Evolutionary conservation across 371 early-diverging fungal genomes (phyloP), one percentile per base, ranked within the genome.

Genomic region (Capniomyces stellatus): DNA sequence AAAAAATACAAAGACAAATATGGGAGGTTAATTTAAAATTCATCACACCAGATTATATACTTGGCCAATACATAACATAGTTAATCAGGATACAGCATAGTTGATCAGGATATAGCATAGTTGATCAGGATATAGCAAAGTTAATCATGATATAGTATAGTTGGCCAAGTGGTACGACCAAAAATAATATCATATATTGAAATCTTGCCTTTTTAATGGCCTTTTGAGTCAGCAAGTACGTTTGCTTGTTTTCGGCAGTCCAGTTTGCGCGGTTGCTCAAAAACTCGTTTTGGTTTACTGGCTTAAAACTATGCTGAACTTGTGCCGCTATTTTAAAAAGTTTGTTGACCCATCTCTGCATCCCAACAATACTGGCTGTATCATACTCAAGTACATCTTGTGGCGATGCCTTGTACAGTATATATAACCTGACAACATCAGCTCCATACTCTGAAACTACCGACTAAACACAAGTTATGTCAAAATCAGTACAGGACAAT

Each of bases 381-480:
- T 94, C 90, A 91, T 93, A 94, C 58, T 85, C 81, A 2, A 94
- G 66, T 3, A 87, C 87, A 54, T 91, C 92, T 15, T 77, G 74
- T 0, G 93, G 92, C 1, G 92, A 85, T 1, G 93, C 93, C 60
- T 86, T 82, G 62, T 80, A 86, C 0, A 94, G 71, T n/a, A 92
- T 83, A 57, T 86, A 84, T 30, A 92, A 69, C 24, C 95, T 72
- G 0, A 87, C 83, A 8, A 84, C 79, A 59, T 94, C 93, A 1
- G 83, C 78, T 2, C 93, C 95, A 60, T 83, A 77, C 13, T 67
- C 61, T 0, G 25, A n/a, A 49, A 49, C 30, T 10, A 49, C 49
- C 6, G 3, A 3, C 49, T 49, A 27, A 24, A n/a, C 6, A n/a
- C 6, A 49, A 25, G 10, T 24, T 24, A 44, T n/a, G n/a, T n/a